Evolutionary conservation across 106 monocot species (phyloP).

Genomic region (Acanthochlamys bracteata): DNA sequence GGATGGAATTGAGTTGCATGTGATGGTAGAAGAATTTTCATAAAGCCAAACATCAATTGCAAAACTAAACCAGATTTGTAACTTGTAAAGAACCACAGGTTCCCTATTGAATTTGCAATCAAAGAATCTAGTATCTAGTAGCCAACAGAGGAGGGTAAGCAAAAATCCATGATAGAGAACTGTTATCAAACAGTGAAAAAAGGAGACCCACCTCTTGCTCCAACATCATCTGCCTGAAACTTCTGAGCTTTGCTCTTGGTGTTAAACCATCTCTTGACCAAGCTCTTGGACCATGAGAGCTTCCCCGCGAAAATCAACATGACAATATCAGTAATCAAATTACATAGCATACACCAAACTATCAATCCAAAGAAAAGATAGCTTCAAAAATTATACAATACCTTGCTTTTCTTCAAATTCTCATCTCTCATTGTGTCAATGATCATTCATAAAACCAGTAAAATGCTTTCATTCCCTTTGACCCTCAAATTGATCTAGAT

Average conservation of each 20-base stretch:
- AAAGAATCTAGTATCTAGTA: background rate
- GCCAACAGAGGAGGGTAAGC: background rate
- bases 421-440: conserved; percentile 52
- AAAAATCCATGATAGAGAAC: background rate
- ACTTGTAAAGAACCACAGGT: too few relatives aligned
- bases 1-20: background rate
- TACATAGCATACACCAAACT: too few relatives aligned
- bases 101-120: background rate
- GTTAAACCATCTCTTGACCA: conserved; percentile 58
- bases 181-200: background rate
- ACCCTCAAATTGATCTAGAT: conserved; percentile 1
- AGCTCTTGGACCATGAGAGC: conserved; percentile 55
- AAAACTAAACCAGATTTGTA: too few relatives aligned
- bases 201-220: conserved; percentile 26
- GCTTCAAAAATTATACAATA: background rate
- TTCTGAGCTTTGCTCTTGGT: conserved; percentile 52
- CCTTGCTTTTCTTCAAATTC: conserved; percentile 46
- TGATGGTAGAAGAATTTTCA: too few relatives aligned
- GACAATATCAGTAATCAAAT: background rate
- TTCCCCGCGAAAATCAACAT: conserved; percentile 10
- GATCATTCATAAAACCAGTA: conserved; percentile 16
- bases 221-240: conserved; percentile 42
- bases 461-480: background rate
- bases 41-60: too few relatives aligned
- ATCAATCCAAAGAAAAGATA: background rate